phyloP scores from a whole-genome alignment of 208 protist genomes.

The Trypanosoma mega region DNA sequence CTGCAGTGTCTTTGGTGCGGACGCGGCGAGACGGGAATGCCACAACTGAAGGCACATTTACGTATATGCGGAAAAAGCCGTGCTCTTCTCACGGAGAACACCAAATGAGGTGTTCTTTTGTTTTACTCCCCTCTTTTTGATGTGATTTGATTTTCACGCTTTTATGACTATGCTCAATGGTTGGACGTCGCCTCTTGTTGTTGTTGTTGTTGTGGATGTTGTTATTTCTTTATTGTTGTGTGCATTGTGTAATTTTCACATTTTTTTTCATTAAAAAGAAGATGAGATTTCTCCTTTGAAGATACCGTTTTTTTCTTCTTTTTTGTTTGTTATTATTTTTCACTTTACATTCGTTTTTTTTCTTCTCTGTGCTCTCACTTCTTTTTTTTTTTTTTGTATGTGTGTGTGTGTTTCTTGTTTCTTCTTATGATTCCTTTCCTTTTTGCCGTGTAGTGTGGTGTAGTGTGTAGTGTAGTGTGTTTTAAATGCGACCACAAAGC shows the following conservation, averaged over 20 bases:
- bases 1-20: constrained; percentile 87
- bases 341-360: too few relatives aligned
- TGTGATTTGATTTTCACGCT: too few relatives aligned
- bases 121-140: too few relatives aligned
- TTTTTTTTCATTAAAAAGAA: too few relatives aligned
- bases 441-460: background rate
- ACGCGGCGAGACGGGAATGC: constrained; percentile 43
- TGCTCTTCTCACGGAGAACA: constrained; percentile 22
- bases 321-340: too few relatives aligned
- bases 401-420: background rate
- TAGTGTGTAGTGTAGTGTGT: background rate
- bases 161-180: background rate
- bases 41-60: constrained; percentile 63
- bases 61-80: constrained; percentile 45
- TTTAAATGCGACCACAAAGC: constrained; percentile 57
- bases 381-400: background rate
- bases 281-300: too few relatives aligned
- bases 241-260: too few relatives aligned
- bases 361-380: background rate
- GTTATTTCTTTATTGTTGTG: too few relatives aligned
- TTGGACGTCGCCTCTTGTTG: background rate
- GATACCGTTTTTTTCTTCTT: too few relatives aligned
- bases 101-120: background rate
- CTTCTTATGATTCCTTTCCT: background rate
- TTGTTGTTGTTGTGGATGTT: background rate